Evolutionary conservation across 257 asterid species (phyloP).

Genomic region (Lycium barbarum): DNA sequence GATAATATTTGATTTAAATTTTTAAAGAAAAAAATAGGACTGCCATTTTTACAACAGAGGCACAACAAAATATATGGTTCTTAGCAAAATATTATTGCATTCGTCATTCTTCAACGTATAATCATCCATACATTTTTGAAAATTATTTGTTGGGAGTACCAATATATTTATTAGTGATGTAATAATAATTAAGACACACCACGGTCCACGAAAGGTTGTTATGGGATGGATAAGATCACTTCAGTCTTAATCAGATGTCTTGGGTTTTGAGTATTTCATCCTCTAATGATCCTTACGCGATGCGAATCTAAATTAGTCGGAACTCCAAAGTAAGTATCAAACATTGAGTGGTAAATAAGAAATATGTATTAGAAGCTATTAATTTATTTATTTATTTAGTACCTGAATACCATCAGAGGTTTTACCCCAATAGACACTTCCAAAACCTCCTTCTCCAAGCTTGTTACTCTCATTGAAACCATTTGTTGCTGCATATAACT

Average conservation of each 20-base stretch:
- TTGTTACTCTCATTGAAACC: slow-evolving; percentile 80
- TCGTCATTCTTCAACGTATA: too few species aligned
- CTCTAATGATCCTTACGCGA: background rate
- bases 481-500: slow-evolving; percentile 74
- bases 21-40: background rate
- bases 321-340: background rate
- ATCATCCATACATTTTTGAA: background rate
- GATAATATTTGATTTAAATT: too few species aligned
- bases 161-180: background rate
- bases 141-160: background rate
- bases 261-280: background rate
- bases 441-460: slow-evolving; percentile 93
- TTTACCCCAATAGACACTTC: slow-evolving; percentile 91
- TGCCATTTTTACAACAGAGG: background rate
- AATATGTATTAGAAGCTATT: background rate
- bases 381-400: background rate
- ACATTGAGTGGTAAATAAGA: background rate
- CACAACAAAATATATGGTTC: background rate
- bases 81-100: too few species aligned
- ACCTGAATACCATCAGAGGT: slow-evolving; percentile 89
- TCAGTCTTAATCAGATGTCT: background rate
- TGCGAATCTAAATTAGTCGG: fast-evolving
- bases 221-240: too few species aligned
- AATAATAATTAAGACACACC: background rate
- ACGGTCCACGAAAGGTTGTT: too few species aligned